Evolutionary conservation across 2,329 filamentous ascomycete species (phyloP).

Genomic region (Diaporthe nobilis): DNA sequence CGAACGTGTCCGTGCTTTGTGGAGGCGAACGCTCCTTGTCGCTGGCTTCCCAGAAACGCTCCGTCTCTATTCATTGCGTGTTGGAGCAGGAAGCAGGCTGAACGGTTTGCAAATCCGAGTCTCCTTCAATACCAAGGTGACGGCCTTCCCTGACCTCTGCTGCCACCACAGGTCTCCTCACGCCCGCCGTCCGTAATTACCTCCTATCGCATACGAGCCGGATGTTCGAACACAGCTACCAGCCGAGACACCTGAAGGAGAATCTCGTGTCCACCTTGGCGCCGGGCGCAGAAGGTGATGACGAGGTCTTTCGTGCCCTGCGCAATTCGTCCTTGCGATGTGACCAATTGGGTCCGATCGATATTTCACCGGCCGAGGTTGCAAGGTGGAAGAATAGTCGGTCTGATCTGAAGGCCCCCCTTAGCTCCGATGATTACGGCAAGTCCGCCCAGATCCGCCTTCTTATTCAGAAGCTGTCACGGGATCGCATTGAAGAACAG

Average conservation of each 20-base stretch:
- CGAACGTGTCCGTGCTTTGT: neutral
- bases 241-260: conserved; percentile 4
- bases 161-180: neutral
- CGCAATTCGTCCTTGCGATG: conserved; percentile 11
- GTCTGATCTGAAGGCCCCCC: neutral
- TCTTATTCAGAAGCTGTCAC: neutral
- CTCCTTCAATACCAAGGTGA: neutral
- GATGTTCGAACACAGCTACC: conserved; percentile 16
- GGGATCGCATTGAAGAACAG: neutral
- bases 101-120: neutral
- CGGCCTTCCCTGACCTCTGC: neutral
- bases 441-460: neutral
- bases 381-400: neutral
- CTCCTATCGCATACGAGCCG: neutral
- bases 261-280: conserved; percentile 13
- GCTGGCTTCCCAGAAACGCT: conserved; percentile 5
- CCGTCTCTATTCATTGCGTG: neutral
- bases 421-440: neutral
- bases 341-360: neutral
- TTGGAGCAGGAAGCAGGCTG: conserved; percentile 14
- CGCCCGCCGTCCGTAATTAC: conserved; percentile 15
- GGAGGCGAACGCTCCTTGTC: neutral
- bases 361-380: neutral
- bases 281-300: neutral
- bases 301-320: neutral